phyloP scores from a whole-genome alignment of 2,329 filamentous ascomycete genomes.

The Pestalotiopsis sp. region DNA sequence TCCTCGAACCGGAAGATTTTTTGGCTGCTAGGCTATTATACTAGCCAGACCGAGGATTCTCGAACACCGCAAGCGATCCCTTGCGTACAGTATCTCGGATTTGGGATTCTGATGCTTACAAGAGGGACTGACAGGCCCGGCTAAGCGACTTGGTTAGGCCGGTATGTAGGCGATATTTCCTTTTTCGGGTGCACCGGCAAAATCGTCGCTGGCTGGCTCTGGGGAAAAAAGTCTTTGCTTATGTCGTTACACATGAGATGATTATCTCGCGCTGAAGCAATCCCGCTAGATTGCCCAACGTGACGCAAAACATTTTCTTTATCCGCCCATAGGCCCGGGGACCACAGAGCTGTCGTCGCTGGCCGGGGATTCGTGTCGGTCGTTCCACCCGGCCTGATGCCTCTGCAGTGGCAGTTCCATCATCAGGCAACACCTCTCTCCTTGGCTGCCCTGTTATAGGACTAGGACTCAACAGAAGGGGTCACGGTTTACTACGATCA shows the following conservation, averaged over 20 bases:
- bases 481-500: no score
- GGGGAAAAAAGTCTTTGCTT: neutral
- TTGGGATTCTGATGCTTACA: neutral
- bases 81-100: neutral
- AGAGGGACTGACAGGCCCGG: neutral
- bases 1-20: neutral
- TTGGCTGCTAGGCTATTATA: neutral
- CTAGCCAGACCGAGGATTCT: neutral
- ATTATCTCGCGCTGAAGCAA: slow-evolving; percentile 6
- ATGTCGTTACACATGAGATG: slow-evolving; percentile 10
- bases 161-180: neutral
- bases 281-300: neutral
- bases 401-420: no score
- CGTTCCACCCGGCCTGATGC: no score
- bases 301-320: neutral
- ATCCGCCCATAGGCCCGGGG: neutral
- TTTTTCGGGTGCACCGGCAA: neutral
- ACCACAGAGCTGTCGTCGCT: neutral
- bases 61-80: neutral
- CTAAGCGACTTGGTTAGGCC: neutral
- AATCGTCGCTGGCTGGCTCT: neutral
- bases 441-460: no score
- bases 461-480: no score
- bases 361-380: no score
- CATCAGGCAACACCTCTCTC: no score